phyloP scores from a whole-genome alignment of 495 filamentous ascomycete species.

The Podospora comata region DNA sequence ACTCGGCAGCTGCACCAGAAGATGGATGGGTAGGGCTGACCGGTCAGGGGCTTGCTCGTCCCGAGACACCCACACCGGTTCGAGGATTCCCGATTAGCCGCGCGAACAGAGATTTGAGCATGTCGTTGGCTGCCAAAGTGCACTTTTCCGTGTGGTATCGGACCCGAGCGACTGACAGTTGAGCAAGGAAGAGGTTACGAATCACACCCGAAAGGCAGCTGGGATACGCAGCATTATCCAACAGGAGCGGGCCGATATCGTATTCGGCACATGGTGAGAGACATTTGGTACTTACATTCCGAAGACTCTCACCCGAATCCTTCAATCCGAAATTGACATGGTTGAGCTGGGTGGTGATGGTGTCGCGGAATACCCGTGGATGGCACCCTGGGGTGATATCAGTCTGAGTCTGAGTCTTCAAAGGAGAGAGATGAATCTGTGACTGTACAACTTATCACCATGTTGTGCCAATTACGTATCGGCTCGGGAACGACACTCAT shows the following conservation, averaged over 20 bases:
- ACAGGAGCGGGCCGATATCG: conserved; percentile 10
- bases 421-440: neutral
- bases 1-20: neutral
- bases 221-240: neutral
- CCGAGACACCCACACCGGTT: neutral
- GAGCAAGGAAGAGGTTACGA: neutral
- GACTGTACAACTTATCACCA: neutral
- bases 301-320: neutral
- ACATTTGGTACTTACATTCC: neutral
- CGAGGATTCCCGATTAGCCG: neutral
- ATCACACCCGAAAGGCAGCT: neutral
- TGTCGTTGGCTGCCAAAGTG: neutral
- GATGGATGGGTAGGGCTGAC: neutral
- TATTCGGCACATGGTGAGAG: neutral
- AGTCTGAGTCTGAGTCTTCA: neutral
- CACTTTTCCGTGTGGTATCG: neutral
- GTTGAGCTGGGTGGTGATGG: neutral
- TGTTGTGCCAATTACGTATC: conserved; percentile 11
- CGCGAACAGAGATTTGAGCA: neutral
- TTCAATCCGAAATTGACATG: neutral
- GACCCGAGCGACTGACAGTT: neutral
- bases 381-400: neutral
- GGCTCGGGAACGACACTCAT: neutral
- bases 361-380: neutral
- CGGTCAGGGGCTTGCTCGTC: neutral